These are phyloP conservation scores for Cystobasidium sp. DNA, from an alignment of 1,284 basidiomycete genomes.

Conservation along the genomic window DNA sequence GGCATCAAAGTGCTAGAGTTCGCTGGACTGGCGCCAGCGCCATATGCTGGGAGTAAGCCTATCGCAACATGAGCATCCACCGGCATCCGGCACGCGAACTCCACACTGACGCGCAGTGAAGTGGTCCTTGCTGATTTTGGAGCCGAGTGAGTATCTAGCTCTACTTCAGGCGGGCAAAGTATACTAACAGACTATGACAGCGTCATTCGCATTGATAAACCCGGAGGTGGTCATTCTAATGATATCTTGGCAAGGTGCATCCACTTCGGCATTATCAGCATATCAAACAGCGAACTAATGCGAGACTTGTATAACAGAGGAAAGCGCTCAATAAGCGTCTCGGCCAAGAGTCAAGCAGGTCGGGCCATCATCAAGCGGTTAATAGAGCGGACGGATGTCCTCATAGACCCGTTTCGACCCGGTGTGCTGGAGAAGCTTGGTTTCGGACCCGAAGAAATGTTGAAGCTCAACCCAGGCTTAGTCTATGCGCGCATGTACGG, in stretches of 20 bases:
- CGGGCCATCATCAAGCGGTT: constrained; percentile 65
- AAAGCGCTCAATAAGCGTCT: constrained; percentile 73
- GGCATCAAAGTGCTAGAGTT: constrained; percentile 63
- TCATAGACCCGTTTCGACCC: constrained; percentile 82
- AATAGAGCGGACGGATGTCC: constrained; percentile 69
- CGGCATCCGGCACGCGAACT: constrained; percentile 9
- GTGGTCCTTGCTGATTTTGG: constrained; percentile 79
- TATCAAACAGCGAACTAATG: neutral
- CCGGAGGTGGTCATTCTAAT: constrained; percentile 52
- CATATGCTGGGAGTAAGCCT: constrained; percentile 65
- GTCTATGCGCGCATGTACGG: constrained; percentile 57
- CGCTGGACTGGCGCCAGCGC: constrained; percentile 80
- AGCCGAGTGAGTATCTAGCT: constrained; percentile 58
- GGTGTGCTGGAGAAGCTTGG: constrained; percentile 79
- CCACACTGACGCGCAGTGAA: constrained; percentile 9
- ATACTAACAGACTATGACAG: constrained; percentile 47
- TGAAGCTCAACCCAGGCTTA: constrained; percentile 55
- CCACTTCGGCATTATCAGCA: neutral
- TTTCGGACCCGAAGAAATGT: constrained; percentile 74
- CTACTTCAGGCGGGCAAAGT: neutral
- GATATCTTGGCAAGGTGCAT: constrained; percentile 51
- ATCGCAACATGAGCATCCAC: neutral
- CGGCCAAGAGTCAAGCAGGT: constrained; percentile 69
- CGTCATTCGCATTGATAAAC: constrained; percentile 75
- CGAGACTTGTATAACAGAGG: constrained; percentile 63